Evolutionary conservation across 768 basidiomycete species (phyloP).

Genomic region (Kwoniella botswanensis): DNA sequence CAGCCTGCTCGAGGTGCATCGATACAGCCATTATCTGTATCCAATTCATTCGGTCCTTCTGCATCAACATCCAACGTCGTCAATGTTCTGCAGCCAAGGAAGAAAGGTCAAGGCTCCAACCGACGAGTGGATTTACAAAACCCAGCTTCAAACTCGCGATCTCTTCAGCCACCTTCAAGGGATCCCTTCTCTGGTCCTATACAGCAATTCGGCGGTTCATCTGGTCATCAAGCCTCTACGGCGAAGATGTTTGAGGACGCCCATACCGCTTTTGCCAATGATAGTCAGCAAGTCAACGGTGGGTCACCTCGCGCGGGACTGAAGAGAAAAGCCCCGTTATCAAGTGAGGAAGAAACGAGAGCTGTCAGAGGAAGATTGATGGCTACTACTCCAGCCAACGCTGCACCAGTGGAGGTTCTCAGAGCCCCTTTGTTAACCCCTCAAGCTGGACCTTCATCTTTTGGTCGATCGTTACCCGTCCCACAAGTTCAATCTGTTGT

Average conservation of each 20-base stretch:
- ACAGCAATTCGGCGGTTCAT: slow-evolving; percentile 42
- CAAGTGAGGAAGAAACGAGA: slow-evolving; percentile 47
- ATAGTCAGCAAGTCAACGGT: slow-evolving; percentile 3
- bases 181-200: slow-evolving; percentile 50
- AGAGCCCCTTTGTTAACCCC: slow-evolving; percentile 45
- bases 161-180: slow-evolving; percentile 12
- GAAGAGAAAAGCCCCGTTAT: slow-evolving; percentile 39
- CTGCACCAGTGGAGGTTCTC: slow-evolving; percentile 11
- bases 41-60: slow-evolving; percentile 31
- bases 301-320: slow-evolving; percentile 21
- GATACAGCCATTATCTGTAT: slow-evolving; percentile 13
- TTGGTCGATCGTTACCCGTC: slow-evolving; percentile 61
- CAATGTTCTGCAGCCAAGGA: slow-evolving; percentile 49
- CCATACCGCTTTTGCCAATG: slow-evolving; percentile 38
- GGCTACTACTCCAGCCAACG: slow-evolving; percentile 1
- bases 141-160: slow-evolving; percentile 5
- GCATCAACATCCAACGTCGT: slow-evolving; percentile 25
- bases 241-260: slow-evolving; percentile 51
- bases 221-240: slow-evolving; percentile 36
- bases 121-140: slow-evolving; percentile 31
- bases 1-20: slow-evolving; percentile 19
- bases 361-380: slow-evolving; percentile 42
- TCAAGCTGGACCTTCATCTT: slow-evolving; percentile 35
- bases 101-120: slow-evolving; percentile 29
- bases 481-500: slow-evolving; percentile 70